These are phyloP conservation scores for Boletus sp. DNA, from an alignment of 768 basidiomycete species.

Conservation along the genomic window DNA sequence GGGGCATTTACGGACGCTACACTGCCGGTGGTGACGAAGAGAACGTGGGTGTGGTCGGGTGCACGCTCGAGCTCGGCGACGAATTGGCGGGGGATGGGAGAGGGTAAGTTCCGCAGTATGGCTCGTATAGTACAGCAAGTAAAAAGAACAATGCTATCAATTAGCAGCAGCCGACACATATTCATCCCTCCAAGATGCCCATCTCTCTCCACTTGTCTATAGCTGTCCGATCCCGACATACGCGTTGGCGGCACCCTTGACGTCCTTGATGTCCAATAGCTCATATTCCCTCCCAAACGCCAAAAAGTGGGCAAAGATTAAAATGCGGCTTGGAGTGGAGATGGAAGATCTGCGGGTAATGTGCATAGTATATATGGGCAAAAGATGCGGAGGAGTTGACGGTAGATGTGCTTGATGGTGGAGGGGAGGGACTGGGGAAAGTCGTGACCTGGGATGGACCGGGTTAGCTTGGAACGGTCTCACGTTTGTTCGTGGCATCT, in stretches of 20 bases:
- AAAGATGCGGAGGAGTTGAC: conserved; percentile 95
- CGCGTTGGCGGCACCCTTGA: too few species aligned
- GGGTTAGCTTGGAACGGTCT: too few species aligned
- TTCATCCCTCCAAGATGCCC: conserved; percentile 58
- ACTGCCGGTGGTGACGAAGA: conserved; percentile 79
- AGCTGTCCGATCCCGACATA: conserved; percentile 79
- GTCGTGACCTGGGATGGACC: conserved; percentile 58
- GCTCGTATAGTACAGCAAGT: conserved; percentile 14
- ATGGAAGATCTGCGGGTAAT: conserved; percentile 88
- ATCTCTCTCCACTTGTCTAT: conserved; percentile 88
- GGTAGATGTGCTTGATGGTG: conserved; percentile 90
- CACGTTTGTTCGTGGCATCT: too few species aligned
- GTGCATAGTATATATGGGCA: conserved; percentile 95
- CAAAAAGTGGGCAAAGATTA: conserved; percentile 97
- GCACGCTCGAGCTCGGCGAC: too few species aligned
- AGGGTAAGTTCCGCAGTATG: neutral
- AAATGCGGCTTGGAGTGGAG: conserved; percentile 92
- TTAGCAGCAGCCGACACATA: neutral
- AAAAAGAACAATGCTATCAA: too few species aligned
- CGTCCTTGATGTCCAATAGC: conserved; percentile 83
- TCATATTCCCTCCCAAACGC: conserved; percentile 95
- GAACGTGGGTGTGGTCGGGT: conserved; percentile 48
- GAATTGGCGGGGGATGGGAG: conserved; percentile 4
- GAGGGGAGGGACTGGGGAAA: conserved; percentile 88
- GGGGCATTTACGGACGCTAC: too few species aligned